Evolutionary conservation across 805 yeast genomes (phyloP), one percentile per base, ranked within the genome.

Genomic region (Martiniozyma abietophila): DNA sequence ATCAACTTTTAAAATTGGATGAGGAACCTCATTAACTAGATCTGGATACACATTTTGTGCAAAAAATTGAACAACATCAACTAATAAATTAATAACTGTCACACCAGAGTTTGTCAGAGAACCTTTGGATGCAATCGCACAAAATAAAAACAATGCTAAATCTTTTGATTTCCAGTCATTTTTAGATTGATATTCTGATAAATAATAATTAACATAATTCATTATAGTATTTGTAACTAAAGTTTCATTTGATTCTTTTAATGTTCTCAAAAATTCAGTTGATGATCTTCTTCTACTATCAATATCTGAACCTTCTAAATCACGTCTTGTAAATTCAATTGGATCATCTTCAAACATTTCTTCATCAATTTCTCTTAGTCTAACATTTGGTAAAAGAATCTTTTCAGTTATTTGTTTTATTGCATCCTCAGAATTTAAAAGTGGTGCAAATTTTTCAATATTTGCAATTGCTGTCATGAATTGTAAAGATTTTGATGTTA

Each of bases 291-390:
- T 71, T 58, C 99, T 74, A 1, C 96, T 80, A 51, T 88, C 97
- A 10, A 80, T 72, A 53, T 89, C 97, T 0, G 95, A 78, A 5
- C 97, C 97, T 59, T 94, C 98, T 29, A 94, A 65, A 56, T 92
- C 98, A 41, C 95, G 71, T 50, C 97, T 72, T 15, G 88, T 88
- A 53, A 69, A 92, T 49, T 84, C 94, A 35, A 92, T 80, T 24
- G 98, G 98, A 53, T 92, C 98, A 58, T 92, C 98, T 58, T 92
- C 98, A 56, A 92, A 89, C 41, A 79, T 58, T 56, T 94, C 98
- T 49, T 84, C 85, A 53, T 92, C 99, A 2, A 80, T 67, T 38
- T 81, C 89, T 50, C 97, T 75, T 40, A 92, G 68, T 8, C 77
- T 71, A 47, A 88, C 76, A 54, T 92, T 92, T 25, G 98, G 98